Base-by-base conservation (phyloP, 2,329 filamentous ascomycete species). In the Fusarium nanum region DNA sequence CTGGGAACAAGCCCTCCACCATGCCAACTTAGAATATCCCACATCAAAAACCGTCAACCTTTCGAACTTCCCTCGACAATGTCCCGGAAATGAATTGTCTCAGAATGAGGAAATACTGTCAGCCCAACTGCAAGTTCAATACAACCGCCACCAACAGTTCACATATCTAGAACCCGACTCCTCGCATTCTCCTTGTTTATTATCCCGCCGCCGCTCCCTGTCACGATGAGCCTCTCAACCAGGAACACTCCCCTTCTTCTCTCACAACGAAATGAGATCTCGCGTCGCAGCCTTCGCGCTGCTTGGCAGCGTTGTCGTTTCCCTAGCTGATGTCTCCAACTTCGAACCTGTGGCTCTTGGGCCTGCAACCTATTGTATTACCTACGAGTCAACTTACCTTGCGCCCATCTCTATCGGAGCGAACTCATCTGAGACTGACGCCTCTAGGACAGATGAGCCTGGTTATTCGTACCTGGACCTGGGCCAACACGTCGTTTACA, bases 291-390 rank as follows among this genome's bases (percentile, higher is more conserved):
- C 32, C 0, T 27, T 60, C 9, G 22, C 22, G 11, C 22, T 60
- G 20, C 25, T 60, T 18, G 10, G 32, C 7, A 9, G 41, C 1
- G 13, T 22, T 4, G 8, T n/a, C 7, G 25, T 9, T 7, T 44
- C 41, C 14, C 20, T 12, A 9, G 18, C 20, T 27, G 53, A 41
- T 14, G 20, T 16, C 6, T 34, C n/a, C 6, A n/a, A 45, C 4
- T 12, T 20, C 6, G 18, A 56, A 12, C 20, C 4, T 7, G 30
- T 8, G 6, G 20, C 30, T 2, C 25, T 25, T 5, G 27, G 27
- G 12, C 18, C 13, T 9, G 32, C 4, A 6, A 77, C 56, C 0
- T 61, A 25, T 11, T 61, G 56, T 4, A 25, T 61, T 3, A 60
- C 45, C 4, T 60, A 60, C 3, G 23, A 60, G 1, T 60, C 56